Evolutionary conservation across 2,329 filamentous ascomycete species (phyloP).

Genomic region (Hypoxylon sp.): DNA sequence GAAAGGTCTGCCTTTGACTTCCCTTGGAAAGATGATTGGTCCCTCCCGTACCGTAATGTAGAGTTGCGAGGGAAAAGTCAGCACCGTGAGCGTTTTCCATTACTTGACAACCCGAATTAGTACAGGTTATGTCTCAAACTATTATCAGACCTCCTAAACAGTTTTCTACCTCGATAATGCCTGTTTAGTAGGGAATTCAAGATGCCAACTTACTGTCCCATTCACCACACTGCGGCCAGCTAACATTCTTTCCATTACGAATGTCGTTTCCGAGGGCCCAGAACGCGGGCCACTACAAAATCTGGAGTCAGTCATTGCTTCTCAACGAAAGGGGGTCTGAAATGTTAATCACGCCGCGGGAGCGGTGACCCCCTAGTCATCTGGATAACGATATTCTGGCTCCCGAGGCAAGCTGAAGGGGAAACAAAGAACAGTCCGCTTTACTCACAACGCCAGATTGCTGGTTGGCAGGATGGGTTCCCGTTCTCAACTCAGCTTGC

Average conservation of each 20-base stretch:
- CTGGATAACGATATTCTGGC: background rate
- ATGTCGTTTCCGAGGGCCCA: slow-evolving; percentile 42
- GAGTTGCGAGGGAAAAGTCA: slow-evolving; percentile 36
- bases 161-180: background rate
- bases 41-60: slow-evolving; percentile 31
- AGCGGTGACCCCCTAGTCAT: background rate
- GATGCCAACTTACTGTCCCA: slow-evolving; percentile 35
- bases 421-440: no score
- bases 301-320: background rate
- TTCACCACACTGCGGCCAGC: slow-evolving; percentile 41
- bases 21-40: slow-evolving; percentile 23
- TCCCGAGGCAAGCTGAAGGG: background rate
- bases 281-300: slow-evolving; percentile 46
- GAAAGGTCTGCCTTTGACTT: slow-evolving; percentile 19
- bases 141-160: background rate
- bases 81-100: slow-evolving; percentile 41
- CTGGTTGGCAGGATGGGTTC: slow-evolving; percentile 30
- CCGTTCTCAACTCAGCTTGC: slow-evolving; percentile 37
- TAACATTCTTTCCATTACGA: slow-evolving; percentile 30
- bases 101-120: slow-evolving; percentile 5
- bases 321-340: background rate
- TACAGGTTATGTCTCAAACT: no score
- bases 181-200: background rate
- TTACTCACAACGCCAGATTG: slow-evolving; percentile 42
- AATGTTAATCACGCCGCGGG: background rate